Percentiles rank a stretch among this genome's conserved stretches.
phyloP scores from a whole-genome alignment of 768 basidiomycete species.

The Tulasnella sp. region DNA sequence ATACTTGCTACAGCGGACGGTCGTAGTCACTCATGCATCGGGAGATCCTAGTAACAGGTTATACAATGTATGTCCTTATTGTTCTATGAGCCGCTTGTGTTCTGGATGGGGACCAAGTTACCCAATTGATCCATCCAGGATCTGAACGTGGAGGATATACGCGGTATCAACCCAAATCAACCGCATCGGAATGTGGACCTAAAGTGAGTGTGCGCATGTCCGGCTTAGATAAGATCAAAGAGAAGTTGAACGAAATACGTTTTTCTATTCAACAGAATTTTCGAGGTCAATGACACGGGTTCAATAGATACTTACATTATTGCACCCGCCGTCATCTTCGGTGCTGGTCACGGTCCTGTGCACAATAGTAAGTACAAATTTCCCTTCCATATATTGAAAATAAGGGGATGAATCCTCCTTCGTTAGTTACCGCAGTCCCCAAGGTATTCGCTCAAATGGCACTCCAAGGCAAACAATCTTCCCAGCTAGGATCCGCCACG shows the following conservation, averaged over 20 bases:
- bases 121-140: conserved; percentile 19
- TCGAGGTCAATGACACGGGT: conserved; percentile 17
- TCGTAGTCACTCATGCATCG: conserved; percentile 17
- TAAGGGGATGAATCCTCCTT: too few species aligned
- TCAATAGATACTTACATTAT: conserved; percentile 22
- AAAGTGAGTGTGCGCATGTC: conserved; percentile 16
- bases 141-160: conserved; percentile 22
- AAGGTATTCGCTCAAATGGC: conserved; percentile 19
- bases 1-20: conserved; percentile 18
- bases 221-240: background rate
- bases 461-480: conserved; percentile 19
- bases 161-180: conserved; percentile 17
- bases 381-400: background rate
- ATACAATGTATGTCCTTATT: conserved; percentile 20
- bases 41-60: conserved; percentile 18
- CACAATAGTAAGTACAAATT: background rate
- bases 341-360: conserved; percentile 20
- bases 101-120: too few species aligned
- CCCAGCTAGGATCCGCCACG: conserved; percentile 21
- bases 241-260: background rate
- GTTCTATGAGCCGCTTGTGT: background rate
- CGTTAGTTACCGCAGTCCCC: conserved; percentile 19
- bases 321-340: conserved; percentile 24
- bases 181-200: conserved; percentile 24
- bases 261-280: too few species aligned